Base-by-base conservation (phyloP, 306 rosid genomes). In the Neltuma alba region DNA sequence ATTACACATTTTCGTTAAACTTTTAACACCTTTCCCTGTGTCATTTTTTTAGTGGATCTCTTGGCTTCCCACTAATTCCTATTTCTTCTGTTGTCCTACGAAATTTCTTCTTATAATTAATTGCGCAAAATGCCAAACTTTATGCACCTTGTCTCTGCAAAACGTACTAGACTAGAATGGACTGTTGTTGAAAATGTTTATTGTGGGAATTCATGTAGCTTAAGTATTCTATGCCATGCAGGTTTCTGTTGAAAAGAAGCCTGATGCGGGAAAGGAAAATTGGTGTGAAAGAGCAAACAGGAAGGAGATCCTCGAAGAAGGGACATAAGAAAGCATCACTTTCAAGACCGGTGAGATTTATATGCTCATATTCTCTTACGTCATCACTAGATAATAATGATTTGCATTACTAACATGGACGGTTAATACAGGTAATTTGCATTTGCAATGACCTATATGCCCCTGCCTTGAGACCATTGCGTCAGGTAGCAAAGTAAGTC, bases 371-470 rank as follows among this genome's bases (percentile, higher is more conserved):
- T 60, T 71, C 62, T 83, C 70, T 54, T 71, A 57, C 57, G 64
- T 68, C 14, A 68, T 72, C 76, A 60, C 23, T 41, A 28, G 73
- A 55, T 25, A 60, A 72, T 52, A 9, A 38, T 77, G 36, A 77
- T 80, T 75, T 76, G 65, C 47, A 33, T 70, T 30, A 68, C 67
- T 83, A 57, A 66, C 73, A 68, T 79, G 83, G 66, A 52, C 34
- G 81, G 36, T 79, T 67, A 79, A 61, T 84, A 76, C 85, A 94
- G 99, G 94, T 94, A 78, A 91, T 94, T 80, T 94, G 99, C 90
- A 94, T 94, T 82, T 94, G 99, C 76, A 94, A 94, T 88, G 99
- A 94, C 82, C 88, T 94, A 37, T 94, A 94, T 77, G 92, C 97
- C 63, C 97, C 99, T 62, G 93, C 93, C 70, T 89, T 94, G 86